Conservation (phyloP, 768 basidiomycete species). For the Pulveroboletus ravenelii region DNA sequence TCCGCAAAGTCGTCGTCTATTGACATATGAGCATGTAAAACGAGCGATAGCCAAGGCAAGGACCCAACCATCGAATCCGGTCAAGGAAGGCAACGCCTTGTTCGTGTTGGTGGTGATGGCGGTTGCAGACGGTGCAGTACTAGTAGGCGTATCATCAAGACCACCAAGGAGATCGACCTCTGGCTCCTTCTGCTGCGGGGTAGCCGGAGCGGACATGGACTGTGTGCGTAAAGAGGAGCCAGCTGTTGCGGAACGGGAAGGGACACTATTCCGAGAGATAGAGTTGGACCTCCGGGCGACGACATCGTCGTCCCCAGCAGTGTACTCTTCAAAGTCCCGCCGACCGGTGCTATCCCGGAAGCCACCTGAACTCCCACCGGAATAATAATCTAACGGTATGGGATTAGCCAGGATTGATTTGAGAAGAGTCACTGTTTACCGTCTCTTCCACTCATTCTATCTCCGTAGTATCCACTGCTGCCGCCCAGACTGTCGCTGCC, state of each 20-base stretch:
- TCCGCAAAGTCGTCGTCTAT: conserved; percentile 82
- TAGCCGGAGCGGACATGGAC: conserved; percentile 24
- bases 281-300: conserved; percentile 38
- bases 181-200: conserved; percentile 41
- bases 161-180: conserved; percentile 74
- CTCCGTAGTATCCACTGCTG: conserved; percentile 41
- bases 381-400: conserved; percentile 32
- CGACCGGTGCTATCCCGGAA: conserved; percentile 58
- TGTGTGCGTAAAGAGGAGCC: conserved; percentile 37
- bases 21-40: conserved; percentile 8
- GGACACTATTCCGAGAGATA: conserved; percentile 28
- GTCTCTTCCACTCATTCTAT: conserved; percentile 35
- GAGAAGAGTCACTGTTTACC: conserved; percentile 30
- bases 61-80: conserved; percentile 27
- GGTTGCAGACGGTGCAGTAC: conserved; percentile 14
- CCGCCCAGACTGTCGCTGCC: conserved; percentile 48
- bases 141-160: conserved; percentile 56
- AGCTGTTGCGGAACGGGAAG: conserved; percentile 31
- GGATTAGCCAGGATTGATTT: neutral
- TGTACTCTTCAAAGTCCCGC: conserved; percentile 85
- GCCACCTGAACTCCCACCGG: conserved; percentile 44
- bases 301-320: conserved; percentile 90
- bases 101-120: conserved; percentile 18
- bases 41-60: neutral
- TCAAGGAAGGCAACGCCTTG: conserved; percentile 29